Conservation (phyloP, 306 rosid genomes). For the Dalbergia cochinchinensis region DNA sequence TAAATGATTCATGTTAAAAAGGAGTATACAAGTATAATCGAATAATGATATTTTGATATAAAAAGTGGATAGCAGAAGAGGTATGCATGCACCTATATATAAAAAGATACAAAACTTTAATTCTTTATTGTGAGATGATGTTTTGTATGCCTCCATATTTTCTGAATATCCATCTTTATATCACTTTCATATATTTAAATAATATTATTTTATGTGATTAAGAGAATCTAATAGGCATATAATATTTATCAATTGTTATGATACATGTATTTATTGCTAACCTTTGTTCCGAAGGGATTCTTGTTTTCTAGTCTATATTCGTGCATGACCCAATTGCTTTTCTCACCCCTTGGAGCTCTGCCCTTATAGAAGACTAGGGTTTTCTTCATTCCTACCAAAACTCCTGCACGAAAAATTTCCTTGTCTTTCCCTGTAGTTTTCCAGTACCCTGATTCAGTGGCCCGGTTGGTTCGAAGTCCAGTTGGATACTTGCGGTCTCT, state of each 20-base stretch:
- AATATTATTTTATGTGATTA: neutral
- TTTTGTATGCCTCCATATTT: too few species aligned
- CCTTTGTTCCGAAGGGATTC: slow-evolving; percentile 74
- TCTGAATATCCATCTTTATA: too few species aligned
- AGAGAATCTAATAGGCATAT: neutral
- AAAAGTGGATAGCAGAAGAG: too few species aligned
- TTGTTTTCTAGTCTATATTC: slow-evolving; percentile 81
- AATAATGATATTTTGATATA: too few species aligned
- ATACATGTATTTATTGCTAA: slow-evolving; percentile 26
- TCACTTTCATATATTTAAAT: too few species aligned
- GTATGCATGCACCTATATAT: too few species aligned
- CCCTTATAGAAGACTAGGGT: slow-evolving; percentile 94
- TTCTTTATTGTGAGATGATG: too few species aligned
- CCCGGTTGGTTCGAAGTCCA: slow-evolving; percentile 87
- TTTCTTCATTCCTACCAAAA: slow-evolving; percentile 90
- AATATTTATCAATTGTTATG: neutral
- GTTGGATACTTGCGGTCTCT: slow-evolving; percentile 91
- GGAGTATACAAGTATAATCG: too few species aligned
- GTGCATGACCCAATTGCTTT: slow-evolving; percentile 97
- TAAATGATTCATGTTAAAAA: too few species aligned
- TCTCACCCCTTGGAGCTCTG: slow-evolving; percentile 95
- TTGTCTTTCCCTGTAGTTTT: slow-evolving; percentile 97
- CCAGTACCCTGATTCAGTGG: slow-evolving; percentile 95
- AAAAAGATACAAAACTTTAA: too few species aligned
- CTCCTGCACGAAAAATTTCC: slow-evolving; percentile 66